phyloP scores from a whole-genome alignment of 306 rosid genomes.

The Pyrus bretschneideri region DNA sequence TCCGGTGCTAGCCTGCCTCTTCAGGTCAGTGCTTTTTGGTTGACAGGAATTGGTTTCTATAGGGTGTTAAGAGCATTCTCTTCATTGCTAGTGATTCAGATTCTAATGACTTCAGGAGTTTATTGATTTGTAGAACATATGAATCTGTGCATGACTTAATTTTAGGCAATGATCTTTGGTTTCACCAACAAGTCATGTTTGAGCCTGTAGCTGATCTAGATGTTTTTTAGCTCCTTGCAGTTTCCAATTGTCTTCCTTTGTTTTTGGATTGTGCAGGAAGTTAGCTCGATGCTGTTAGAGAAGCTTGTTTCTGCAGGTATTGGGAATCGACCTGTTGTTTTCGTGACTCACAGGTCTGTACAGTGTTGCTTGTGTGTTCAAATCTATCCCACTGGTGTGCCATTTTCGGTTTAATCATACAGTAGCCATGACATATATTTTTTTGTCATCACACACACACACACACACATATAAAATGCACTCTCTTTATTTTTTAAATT shows the following conservation, averaged over 20 bases:
- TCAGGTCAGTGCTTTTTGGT: slow-evolving; percentile 51
- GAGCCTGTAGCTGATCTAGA: neutral
- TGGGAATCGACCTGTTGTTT: slow-evolving; percentile 88
- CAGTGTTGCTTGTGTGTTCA: neutral
- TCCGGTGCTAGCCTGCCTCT: slow-evolving; percentile 97
- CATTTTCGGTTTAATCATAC: neutral
- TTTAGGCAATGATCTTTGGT: neutral
- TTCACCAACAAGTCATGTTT: neutral
- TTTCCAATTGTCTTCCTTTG: neutral
- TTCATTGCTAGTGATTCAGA: neutral
- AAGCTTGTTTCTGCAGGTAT: slow-evolving; percentile 92
- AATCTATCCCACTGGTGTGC: neutral
- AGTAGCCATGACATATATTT: neutral
- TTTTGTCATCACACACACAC: neutral
- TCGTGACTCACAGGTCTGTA: slow-evolving; percentile 85
- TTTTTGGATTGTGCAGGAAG: slow-evolving; percentile 63
- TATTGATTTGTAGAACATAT: neutral
- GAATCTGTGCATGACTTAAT: neutral
- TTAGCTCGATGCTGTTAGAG: slow-evolving; percentile 84
- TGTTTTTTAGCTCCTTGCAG: neutral
- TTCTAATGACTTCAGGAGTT: neutral
- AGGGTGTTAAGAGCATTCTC: neutral
- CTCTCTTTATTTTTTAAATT: neutral
- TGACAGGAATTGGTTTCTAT: neutral
- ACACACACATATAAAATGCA: too few species aligned